These are phyloP conservation scores for Nicotiana undulata DNA, from an alignment of 257 asterid species.

Conservation along the genomic window DNA sequence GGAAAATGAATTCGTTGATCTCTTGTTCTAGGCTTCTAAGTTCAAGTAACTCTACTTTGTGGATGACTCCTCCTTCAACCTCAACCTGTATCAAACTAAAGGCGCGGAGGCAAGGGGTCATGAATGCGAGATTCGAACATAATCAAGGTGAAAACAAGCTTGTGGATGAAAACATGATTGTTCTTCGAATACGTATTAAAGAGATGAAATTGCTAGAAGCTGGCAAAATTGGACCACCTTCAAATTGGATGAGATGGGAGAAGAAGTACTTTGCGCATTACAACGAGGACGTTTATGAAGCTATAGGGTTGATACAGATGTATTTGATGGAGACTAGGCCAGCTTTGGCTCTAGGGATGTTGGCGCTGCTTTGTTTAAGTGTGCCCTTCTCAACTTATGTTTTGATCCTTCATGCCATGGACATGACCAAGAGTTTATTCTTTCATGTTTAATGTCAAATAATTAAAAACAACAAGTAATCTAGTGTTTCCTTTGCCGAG, in stretches of 20 bases:
- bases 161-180: constrained; percentile 46
- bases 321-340: constrained; percentile 62
- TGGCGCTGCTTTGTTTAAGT: constrained; percentile 28
- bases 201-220: constrained; percentile 33
- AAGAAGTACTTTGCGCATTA: constrained; percentile 31
- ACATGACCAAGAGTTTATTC: constrained; percentile 28
- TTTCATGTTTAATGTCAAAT: not conserved
- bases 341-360: constrained; percentile 47
- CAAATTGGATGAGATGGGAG: constrained; percentile 61
- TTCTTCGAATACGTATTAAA: constrained; percentile 56
- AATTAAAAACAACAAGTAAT: no score
- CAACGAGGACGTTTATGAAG: constrained; percentile 42
- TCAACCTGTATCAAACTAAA: not conserved
- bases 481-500: no score
- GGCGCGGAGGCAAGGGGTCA: not conserved
- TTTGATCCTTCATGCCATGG: constrained; percentile 19
- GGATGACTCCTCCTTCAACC: not conserved
- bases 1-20: not conserved
- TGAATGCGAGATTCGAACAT: constrained; percentile 16
- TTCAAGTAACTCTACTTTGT: not conserved
- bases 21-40: not conserved
- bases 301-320: constrained; percentile 37
- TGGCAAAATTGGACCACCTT: constrained; percentile 3
- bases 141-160: constrained; percentile 14
- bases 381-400: constrained; percentile 37